Conservation (phyloP, 2,329 filamentous ascomycete species). For the Myriosclerotinia scirpicola region DNA sequence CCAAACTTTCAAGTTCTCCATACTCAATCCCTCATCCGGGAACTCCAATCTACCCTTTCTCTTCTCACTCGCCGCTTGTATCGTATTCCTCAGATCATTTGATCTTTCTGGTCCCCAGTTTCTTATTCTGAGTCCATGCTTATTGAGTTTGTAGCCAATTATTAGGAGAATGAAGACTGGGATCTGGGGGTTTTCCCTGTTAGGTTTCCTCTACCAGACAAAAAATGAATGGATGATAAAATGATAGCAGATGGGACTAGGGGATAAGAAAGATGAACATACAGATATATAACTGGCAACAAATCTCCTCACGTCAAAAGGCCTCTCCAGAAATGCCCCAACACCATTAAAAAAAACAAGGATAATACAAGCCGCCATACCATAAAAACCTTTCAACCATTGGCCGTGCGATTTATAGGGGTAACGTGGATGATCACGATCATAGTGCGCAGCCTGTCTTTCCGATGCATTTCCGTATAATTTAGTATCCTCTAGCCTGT, state of each 20-base stretch:
- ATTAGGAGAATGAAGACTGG: conserved; percentile 42
- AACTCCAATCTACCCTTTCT: conserved; percentile 42
- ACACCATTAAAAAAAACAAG: conserved; percentile 44
- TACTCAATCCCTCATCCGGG: conserved; percentile 39
- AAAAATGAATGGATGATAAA: not conserved
- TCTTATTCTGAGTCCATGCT: conserved; percentile 39
- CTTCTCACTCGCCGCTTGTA: conserved; percentile 39
- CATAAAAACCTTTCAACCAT: conserved; percentile 44
- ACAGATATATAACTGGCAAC: conserved; percentile 46
- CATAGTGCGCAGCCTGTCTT: conserved; percentile 42
- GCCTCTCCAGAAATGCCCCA: conserved; percentile 40
- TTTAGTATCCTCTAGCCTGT: conserved; percentile 44
- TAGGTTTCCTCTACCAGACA: not conserved
- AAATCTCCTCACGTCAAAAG: conserved; percentile 43
- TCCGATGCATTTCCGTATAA: conserved; percentile 44
- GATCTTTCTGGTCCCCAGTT: conserved; percentile 42
- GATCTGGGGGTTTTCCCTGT: conserved; percentile 31
- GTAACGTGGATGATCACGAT: conserved; percentile 42
- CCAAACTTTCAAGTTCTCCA: conserved; percentile 37
- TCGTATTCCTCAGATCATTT: conserved; percentile 41
- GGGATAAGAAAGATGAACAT: conserved; percentile 29
- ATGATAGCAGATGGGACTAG: not conserved
- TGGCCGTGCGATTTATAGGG: conserved; percentile 45
- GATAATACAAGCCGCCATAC: conserved; percentile 41
- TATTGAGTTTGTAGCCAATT: conserved; percentile 41